These are phyloP conservation scores for Leccinum griseonigrum DNA, from an alignment of 1,284 basidiomycete species.

Conservation along the genomic window DNA sequence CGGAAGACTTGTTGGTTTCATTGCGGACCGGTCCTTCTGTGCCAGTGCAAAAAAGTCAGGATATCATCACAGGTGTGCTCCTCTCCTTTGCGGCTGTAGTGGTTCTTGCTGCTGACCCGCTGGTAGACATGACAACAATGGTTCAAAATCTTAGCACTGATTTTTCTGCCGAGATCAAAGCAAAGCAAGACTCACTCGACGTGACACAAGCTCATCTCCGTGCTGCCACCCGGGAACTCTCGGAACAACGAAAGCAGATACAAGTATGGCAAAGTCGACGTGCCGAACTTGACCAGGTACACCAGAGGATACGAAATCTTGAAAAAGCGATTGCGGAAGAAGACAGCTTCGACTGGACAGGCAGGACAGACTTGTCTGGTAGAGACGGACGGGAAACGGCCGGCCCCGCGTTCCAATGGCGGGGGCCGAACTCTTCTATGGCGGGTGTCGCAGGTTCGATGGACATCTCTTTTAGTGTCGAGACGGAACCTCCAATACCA, in stretches of 20 bases:
- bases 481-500: conserved; percentile 68
- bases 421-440: conserved; percentile 63
- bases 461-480: conserved; percentile 62
- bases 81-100: neutral
- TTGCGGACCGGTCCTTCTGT: conserved; percentile 67
- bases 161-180: conserved; percentile 81
- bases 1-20: conserved; percentile 73
- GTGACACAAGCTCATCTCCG: conserved; percentile 86
- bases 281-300: conserved; percentile 74
- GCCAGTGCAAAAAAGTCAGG: conserved; percentile 85
- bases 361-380: conserved; percentile 69
- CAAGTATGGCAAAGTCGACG: conserved; percentile 70
- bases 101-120: conserved; percentile 7
- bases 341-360: conserved; percentile 85
- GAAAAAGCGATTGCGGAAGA: conserved; percentile 77
- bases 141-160: conserved; percentile 76
- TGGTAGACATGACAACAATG: conserved; percentile 79
- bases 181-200: conserved; percentile 85
- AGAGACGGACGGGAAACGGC: conserved; percentile 45
- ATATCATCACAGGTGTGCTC: conserved; percentile 77
- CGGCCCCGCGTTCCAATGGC: conserved; percentile 63
- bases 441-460: conserved; percentile 47
- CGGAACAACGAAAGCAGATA: conserved; percentile 85
- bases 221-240: conserved; percentile 85
- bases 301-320: conserved; percentile 77